Evolutionary conservation across 73 alveolate genomes (phyloP).

Genomic region (Symbiodinium natans): DNA sequence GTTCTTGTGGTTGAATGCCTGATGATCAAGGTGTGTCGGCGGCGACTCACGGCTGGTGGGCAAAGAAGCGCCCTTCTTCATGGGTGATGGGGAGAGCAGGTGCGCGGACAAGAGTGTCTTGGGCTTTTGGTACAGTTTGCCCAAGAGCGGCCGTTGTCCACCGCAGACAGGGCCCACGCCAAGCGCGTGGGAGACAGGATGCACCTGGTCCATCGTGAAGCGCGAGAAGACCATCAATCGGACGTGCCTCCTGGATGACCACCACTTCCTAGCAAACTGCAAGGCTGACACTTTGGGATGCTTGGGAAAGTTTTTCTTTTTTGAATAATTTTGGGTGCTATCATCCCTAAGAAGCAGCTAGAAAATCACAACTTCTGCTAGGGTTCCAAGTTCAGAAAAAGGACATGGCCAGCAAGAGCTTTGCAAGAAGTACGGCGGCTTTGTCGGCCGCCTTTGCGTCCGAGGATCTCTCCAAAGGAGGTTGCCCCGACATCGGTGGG

Average conservation of each 20-base stretch:
- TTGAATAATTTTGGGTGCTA: no score
- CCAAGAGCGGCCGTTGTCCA: constrained; percentile 45
- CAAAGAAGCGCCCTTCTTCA: constrained; percentile 40
- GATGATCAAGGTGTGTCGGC: not conserved
- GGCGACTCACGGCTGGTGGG: constrained; percentile 48
- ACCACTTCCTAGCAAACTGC: constrained; percentile 1
- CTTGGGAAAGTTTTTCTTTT: no score
- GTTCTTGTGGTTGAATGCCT: no score
- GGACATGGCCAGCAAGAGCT: not conserved
- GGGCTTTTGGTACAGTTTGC: constrained; percentile 53
- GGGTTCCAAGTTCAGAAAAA: no score
- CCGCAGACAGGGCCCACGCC: constrained; percentile 7
- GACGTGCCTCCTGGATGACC: constrained; percentile 15
- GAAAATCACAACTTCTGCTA: no score
- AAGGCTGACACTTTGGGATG: not conserved
- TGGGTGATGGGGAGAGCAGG: constrained; percentile 58
- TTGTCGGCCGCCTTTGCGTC: constrained; percentile 46
- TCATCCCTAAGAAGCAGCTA: no score
- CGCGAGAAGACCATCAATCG: constrained; percentile 24
- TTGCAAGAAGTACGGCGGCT: constrained; percentile 33
- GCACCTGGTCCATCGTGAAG: constrained; percentile 51
- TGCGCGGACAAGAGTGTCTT: not conserved
- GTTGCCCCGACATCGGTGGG: constrained; percentile 43
- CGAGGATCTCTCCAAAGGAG: constrained; percentile 8
- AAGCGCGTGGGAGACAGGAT: not conserved